These are phyloP conservation scores for Panaeolus papilionaceus DNA, from an alignment of 768 basidiomycete species.

Conservation along the genomic window DNA sequence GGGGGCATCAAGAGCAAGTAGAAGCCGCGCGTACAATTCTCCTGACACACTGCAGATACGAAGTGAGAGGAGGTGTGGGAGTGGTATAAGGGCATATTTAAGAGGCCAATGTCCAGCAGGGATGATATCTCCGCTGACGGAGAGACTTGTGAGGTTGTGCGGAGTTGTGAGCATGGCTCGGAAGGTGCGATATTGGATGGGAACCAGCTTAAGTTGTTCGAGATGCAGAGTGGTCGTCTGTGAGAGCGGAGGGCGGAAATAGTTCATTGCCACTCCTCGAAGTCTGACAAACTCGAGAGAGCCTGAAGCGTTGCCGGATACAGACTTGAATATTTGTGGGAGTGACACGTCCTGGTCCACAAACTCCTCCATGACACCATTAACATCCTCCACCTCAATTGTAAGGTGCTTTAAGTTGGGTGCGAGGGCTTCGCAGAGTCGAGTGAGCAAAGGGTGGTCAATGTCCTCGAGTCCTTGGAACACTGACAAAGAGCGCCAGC, in stretches of 20 bases:
- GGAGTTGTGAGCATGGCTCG: constrained; percentile 40
- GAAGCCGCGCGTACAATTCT: constrained; percentile 42
- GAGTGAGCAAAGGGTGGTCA: constrained; percentile 34
- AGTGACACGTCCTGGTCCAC: constrained; percentile 27
- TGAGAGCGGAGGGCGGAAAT: constrained; percentile 43
- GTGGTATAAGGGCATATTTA: constrained; percentile 29
- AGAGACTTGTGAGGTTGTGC: constrained; percentile 44
- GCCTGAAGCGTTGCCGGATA: constrained; percentile 28
- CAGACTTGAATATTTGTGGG: constrained; percentile 34
- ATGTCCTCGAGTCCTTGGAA: constrained; percentile 33
- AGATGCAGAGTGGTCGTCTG: constrained; percentile 49
- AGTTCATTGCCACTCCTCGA: constrained; percentile 48
- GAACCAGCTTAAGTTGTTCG: constrained; percentile 44
- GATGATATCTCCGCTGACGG: constrained; percentile 51
- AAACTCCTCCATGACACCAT: constrained; percentile 23
- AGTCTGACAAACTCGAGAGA: constrained; percentile 47
- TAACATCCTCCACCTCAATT: constrained; percentile 40
- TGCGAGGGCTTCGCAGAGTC: constrained; percentile 35
- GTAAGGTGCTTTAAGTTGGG: constrained; percentile 47
- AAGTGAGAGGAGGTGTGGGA: constrained; percentile 46
- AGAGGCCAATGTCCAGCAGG: constrained; percentile 33
- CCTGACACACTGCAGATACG: constrained; percentile 47
- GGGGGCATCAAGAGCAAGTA: constrained; percentile 46
- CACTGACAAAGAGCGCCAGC: constrained; percentile 45
- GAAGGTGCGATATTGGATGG: constrained; percentile 43